These are phyloP conservation scores for Berberis vulgaris DNA, from an alignment of 164 flowering plant species.

Conservation along the genomic window DNA sequence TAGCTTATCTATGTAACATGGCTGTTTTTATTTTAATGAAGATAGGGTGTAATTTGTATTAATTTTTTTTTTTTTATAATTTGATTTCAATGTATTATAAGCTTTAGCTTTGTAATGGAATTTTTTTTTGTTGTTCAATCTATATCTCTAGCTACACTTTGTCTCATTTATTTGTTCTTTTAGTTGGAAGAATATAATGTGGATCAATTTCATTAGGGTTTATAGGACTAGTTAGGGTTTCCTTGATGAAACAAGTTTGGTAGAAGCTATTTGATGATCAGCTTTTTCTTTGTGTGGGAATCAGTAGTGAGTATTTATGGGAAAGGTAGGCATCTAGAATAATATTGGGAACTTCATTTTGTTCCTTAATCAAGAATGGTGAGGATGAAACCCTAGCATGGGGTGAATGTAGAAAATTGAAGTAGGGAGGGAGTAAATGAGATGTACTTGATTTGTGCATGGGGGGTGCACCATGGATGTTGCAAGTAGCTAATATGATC, in stretches of 20 bases:
- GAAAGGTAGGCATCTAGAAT: slow-evolving; percentile 15
- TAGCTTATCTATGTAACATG: slow-evolving; percentile 14
- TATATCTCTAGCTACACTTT: background rate
- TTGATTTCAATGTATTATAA: background rate
- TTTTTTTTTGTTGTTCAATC: background rate
- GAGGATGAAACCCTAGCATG: slow-evolving; percentile 1
- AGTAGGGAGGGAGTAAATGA: slow-evolving; percentile 11
- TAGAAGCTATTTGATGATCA: slow-evolving; percentile 1
- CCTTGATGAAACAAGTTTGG: slow-evolving; percentile 10
- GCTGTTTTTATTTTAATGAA: background rate
- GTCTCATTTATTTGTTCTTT: no score
- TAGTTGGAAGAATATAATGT: background rate
- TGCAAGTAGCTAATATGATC: background rate
- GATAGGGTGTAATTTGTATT: slow-evolving; percentile 9
- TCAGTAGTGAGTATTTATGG: slow-evolving; percentile 13
- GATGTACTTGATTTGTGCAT: slow-evolving; percentile 6
- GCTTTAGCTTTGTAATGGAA: background rate
- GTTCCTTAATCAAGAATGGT: slow-evolving; percentile 11
- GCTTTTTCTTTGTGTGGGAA: slow-evolving; percentile 10
- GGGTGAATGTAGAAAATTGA: slow-evolving; percentile 12
- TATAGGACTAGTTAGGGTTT: slow-evolving; percentile 2
- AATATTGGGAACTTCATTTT: slow-evolving; percentile 27
- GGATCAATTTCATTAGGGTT: background rate
- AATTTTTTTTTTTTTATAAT: background rate
- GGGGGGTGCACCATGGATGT: slow-evolving; percentile 3